phyloP scores from a whole-genome alignment of 2,329 filamentous ascomycete species.

The Cladosporium cucumerinum region DNA sequence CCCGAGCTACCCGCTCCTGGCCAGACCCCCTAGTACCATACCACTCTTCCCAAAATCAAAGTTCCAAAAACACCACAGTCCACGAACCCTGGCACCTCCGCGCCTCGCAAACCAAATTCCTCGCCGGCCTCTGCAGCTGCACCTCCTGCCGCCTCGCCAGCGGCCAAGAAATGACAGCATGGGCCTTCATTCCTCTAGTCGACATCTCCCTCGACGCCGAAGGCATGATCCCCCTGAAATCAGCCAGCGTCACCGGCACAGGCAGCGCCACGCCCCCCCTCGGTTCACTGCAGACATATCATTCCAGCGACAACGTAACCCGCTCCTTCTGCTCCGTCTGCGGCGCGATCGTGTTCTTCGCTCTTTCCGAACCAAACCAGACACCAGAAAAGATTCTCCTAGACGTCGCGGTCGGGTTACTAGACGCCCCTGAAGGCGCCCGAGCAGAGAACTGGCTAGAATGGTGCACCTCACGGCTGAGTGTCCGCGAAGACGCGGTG shows the following conservation, averaged over 20 bases:
- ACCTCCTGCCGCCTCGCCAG: slow-evolving; percentile 58
- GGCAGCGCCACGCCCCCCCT: not conserved
- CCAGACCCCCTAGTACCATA: slow-evolving; percentile 54
- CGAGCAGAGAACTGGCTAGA: slow-evolving; percentile 59
- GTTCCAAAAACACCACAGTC: slow-evolving; percentile 41
- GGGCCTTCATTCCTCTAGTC: slow-evolving; percentile 61
- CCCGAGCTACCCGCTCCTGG: slow-evolving; percentile 46
- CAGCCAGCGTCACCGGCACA: slow-evolving; percentile 23
- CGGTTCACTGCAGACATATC: slow-evolving; percentile 46
- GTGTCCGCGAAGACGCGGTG: slow-evolving; percentile 55
- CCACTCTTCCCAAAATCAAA: slow-evolving; percentile 26
- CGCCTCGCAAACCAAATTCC: slow-evolving; percentile 48
- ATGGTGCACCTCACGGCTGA: slow-evolving; percentile 59
- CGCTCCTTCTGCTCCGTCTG: slow-evolving; percentile 62
- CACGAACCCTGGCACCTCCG: slow-evolving; percentile 61
- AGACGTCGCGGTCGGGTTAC: slow-evolving; percentile 59
- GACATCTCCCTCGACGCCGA: slow-evolving; percentile 49
- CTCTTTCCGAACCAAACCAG: slow-evolving; percentile 44
- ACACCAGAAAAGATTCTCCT: slow-evolving; percentile 48
- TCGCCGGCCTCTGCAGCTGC: slow-evolving; percentile 61
- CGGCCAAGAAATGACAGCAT: slow-evolving; percentile 63
- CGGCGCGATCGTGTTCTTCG: slow-evolving; percentile 64
- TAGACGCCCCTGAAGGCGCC: slow-evolving; percentile 51
- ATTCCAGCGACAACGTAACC: slow-evolving; percentile 52
- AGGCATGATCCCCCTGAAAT: slow-evolving; percentile 23